Conservation (phyloP, 805 yeast species). For the Suhomyces sp. region DNA sequence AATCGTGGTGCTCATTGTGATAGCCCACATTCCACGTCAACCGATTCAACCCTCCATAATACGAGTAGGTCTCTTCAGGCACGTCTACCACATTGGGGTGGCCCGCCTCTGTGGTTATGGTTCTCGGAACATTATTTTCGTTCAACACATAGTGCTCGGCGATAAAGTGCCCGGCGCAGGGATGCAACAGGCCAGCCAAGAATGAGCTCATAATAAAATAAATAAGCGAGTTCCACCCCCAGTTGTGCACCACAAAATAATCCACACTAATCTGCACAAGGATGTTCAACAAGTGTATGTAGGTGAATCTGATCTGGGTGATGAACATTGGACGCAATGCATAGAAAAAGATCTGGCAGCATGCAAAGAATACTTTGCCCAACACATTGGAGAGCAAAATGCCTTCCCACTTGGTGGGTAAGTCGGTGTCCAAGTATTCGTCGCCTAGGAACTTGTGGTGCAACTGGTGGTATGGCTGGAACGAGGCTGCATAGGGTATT, state of each 20-base stretch:
- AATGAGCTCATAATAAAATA: slow-evolving; percentile 77
- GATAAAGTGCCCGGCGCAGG: slow-evolving; percentile 92
- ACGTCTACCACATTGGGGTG: slow-evolving; percentile 8
- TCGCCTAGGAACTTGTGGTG: slow-evolving; percentile 93
- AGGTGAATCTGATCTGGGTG: slow-evolving; percentile 70
- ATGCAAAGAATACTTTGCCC: slow-evolving; percentile 88
- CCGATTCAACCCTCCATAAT: slow-evolving; percentile 75
- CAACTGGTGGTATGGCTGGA: slow-evolving; percentile 86
- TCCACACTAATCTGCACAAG: slow-evolving; percentile 60
- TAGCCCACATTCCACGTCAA: slow-evolving; percentile 92
- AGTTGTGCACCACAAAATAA: slow-evolving; percentile 48
- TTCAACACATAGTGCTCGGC: slow-evolving; percentile 86
- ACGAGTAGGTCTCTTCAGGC: slow-evolving; percentile 82
- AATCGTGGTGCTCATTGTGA: slow-evolving; percentile 94
- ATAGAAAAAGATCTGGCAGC: slow-evolving; percentile 84
- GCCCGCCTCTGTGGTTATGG: slow-evolving; percentile 1
- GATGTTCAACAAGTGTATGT: slow-evolving; percentile 69
- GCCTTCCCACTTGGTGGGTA: slow-evolving; percentile 82
- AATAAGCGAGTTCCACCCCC: slow-evolving; percentile 62
- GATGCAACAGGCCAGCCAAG: slow-evolving; percentile 88
- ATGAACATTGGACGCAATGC: slow-evolving; percentile 89
- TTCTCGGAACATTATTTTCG: slow-evolving; percentile 46
- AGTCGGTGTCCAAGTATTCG: slow-evolving; percentile 76
- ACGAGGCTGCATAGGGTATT: slow-evolving; percentile 82
- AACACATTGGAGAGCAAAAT: slow-evolving; percentile 66